Conservation (phyloP, 108 stramenopile genomes). For the Stephanodiscus triporus region DNA sequence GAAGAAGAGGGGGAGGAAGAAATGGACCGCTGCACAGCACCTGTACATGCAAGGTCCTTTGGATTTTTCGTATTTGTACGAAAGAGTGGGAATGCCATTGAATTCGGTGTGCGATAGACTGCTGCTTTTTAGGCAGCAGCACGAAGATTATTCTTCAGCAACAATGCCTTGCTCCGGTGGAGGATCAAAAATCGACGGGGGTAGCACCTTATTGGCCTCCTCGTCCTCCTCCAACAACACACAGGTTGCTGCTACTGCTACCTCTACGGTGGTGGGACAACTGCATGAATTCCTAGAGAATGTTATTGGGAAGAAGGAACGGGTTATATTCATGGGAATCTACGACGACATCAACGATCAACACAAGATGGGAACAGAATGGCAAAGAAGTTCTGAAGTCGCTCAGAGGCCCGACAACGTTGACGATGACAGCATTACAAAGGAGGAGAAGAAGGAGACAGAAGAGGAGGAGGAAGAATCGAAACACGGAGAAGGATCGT, state of each 20-base stretch:
- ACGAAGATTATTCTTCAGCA: neutral
- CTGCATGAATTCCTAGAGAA: conserved; percentile 8
- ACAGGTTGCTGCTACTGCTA: neutral
- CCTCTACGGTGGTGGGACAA: neutral
- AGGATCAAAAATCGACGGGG: conserved; percentile 20
- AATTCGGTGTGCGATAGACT: conserved; percentile 69
- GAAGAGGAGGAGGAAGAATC: conserved; percentile 1
- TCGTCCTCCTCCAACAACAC: conserved; percentile 19
- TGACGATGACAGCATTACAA: neutral
- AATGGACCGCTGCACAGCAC: conserved; percentile 24
- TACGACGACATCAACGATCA: neutral
- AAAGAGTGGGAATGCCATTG: conserved; percentile 54
- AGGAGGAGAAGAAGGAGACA: neutral
- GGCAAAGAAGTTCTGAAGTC: neutral
- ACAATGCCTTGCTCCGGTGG: conserved; percentile 9
- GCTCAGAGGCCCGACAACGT: neutral
- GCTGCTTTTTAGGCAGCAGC: conserved; percentile 7
- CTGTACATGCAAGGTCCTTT: conserved; percentile 35
- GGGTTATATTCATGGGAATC: conserved; percentile 12
- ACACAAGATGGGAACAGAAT: neutral
- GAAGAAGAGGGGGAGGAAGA: conserved; percentile 48
- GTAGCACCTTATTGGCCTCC: conserved; percentile 5
- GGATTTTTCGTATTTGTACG: conserved; percentile 25
- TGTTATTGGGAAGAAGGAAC: conserved; percentile 9
- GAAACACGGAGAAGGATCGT: neutral